These are phyloP conservation scores for Lodderomyces metapsilosis DNA, from an alignment of 1,139 yeast genomes.

Conservation along the genomic window DNA sequence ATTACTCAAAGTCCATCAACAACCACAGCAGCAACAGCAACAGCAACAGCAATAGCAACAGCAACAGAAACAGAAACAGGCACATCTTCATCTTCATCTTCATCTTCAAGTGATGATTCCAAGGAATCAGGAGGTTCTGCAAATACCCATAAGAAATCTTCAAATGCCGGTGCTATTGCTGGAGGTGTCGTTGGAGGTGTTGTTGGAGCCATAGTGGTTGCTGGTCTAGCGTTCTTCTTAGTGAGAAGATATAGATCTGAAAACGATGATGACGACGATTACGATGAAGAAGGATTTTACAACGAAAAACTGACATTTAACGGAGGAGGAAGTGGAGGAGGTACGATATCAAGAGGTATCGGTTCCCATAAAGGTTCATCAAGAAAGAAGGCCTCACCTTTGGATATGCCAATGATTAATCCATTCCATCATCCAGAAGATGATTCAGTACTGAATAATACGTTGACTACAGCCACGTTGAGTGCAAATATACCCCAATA, in stretches of 20 bases:
- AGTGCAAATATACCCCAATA: slow-evolving; percentile 13
- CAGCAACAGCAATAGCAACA: slow-evolving; percentile 19
- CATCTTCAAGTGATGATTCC: slow-evolving; percentile 9
- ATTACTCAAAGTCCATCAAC: slow-evolving; percentile 8
- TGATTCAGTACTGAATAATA: slow-evolving; percentile 17
- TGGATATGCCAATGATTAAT: slow-evolving; percentile 49
- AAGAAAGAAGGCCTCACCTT: slow-evolving; percentile 22
- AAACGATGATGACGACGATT: slow-evolving; percentile 42
- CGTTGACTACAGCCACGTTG: neutral
- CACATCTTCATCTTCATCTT: neutral
- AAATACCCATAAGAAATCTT: slow-evolving; percentile 11
- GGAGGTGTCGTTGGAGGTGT: slow-evolving; percentile 73
- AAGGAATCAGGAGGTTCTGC: slow-evolving; percentile 5
- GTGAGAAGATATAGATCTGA: slow-evolving; percentile 43
- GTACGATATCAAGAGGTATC: neutral
- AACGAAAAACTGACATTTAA: slow-evolving; percentile 17
- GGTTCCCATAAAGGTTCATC: slow-evolving; percentile 23
- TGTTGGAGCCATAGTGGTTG: slow-evolving; percentile 46
- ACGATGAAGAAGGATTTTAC: slow-evolving; percentile 38
- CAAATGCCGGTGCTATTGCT: slow-evolving; percentile 57
- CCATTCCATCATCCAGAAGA: slow-evolving; percentile 62
- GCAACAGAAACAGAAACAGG: neutral
- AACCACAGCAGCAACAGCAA: slow-evolving; percentile 10
- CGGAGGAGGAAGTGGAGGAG: slow-evolving; percentile 1
- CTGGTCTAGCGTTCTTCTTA: slow-evolving; percentile 44